Evolutionary conservation across 345 rosid genomes (phyloP).

Genomic region (Salix arbutifolia): DNA sequence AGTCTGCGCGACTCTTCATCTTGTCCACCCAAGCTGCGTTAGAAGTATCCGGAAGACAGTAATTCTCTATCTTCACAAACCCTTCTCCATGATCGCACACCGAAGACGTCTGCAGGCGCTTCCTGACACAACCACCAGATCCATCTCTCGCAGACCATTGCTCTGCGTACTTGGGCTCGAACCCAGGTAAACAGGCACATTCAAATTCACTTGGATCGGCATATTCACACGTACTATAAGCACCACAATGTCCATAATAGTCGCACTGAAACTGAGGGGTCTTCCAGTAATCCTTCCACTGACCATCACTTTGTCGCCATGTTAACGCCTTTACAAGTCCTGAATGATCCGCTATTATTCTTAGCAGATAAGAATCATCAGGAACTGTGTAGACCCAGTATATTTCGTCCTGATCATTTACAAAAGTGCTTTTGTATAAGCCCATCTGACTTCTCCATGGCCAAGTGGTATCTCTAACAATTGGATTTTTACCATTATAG

Average conservation of each 20-base stretch:
- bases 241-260: neutral
- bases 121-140: conserved; percentile 6
- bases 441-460: neutral
- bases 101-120: neutral
- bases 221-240: neutral
- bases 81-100: neutral
- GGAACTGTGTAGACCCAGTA: neutral
- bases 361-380: too few species aligned
- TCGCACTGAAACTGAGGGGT: too few species aligned
- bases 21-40: neutral
- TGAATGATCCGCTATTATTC: too few species aligned
- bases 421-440: accelerated
- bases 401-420: neutral
- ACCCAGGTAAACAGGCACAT: conserved; percentile 8
- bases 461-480: neutral
- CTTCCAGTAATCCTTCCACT: too few species aligned
- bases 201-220: neutral
- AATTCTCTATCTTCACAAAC: neutral
- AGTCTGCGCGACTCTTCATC: neutral
- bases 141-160: conserved; percentile 10
- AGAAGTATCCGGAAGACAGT: neutral
- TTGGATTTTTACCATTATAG: neutral
- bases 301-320: too few species aligned
- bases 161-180: neutral
- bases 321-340: neutral